These are phyloP conservation scores for Calonectria henricotiae DNA, from an alignment of 2,329 filamentous ascomycete genomes.

Conservation along the genomic window DNA sequence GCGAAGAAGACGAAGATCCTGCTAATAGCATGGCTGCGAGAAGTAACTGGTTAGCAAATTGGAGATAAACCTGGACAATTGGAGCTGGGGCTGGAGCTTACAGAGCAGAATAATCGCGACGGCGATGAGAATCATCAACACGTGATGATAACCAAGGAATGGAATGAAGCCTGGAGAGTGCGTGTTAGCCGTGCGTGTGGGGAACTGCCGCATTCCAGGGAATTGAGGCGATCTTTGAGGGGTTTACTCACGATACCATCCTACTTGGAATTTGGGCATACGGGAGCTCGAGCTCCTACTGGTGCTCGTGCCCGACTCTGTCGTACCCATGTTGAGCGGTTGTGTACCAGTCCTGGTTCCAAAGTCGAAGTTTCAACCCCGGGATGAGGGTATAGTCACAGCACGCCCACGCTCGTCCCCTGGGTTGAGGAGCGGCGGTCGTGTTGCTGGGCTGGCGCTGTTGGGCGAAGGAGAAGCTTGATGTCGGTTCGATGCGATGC, in stretches of 20 bases:
- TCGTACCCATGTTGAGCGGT: conserved; percentile 48
- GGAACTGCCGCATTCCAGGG: conserved; percentile 44
- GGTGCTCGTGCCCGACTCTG: conserved; percentile 50
- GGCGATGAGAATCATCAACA: conserved; percentile 97
- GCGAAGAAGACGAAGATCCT: conserved; percentile 96
- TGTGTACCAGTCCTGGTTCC: conserved; percentile 44
- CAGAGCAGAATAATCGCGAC: conserved; percentile 95
- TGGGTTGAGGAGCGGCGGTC: conserved; percentile 47
- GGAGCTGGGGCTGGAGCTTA: conserved; percentile 67
- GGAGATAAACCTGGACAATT: not conserved
- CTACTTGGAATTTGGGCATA: conserved; percentile 62
- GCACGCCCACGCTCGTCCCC: conserved; percentile 49
- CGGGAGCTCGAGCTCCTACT: conserved; percentile 51
- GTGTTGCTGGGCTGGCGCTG: conserved; percentile 41
- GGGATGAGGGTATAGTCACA: conserved; percentile 37
- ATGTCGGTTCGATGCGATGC: conserved; percentile 38
- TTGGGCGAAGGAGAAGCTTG: conserved; percentile 29
- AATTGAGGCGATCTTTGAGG: not conserved
- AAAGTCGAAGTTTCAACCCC: conserved; percentile 33
- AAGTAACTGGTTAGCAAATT: conserved; percentile 30
- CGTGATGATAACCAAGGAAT: conserved; percentile 84
- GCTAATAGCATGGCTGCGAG: conserved; percentile 87
- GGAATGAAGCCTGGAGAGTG: conserved; percentile 72
- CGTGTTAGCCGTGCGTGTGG: conserved; percentile 45
- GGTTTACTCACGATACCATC: conserved; percentile 66